Percentiles rank a stretch among this genome's conserved stretches.
phyloP scores from a whole-genome alignment of 2,329 filamentous ascomycete genomes.

The Xylaria sp. region DNA sequence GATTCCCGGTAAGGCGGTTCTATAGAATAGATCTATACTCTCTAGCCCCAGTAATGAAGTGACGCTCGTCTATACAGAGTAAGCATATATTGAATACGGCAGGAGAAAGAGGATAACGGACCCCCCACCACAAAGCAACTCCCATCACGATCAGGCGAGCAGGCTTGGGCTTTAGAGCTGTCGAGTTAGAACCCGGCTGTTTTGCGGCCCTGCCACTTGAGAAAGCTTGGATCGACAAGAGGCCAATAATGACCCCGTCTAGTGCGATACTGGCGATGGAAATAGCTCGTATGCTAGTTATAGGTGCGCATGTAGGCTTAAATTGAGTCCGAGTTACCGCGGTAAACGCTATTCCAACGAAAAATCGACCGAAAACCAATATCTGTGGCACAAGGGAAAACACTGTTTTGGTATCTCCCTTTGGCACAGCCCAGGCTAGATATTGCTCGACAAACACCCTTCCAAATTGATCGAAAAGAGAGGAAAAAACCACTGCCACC shows the following conservation, averaged over 20 bases:
- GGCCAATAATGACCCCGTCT: conserved; percentile 59
- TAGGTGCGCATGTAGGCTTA: conserved; percentile 63
- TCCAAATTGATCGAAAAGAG: conserved; percentile 67
- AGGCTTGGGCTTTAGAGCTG: conserved; percentile 52
- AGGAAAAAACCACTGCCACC: conserved; percentile 62
- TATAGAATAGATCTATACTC: conserved; percentile 56
- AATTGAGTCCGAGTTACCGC: conserved; percentile 66
- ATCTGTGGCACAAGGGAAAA: conserved; percentile 59
- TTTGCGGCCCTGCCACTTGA: conserved; percentile 53
- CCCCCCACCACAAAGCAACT: conserved; percentile 65
- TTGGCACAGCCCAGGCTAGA: conserved; percentile 62
- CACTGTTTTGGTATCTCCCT: conserved; percentile 51
- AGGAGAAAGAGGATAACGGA: conserved; percentile 51
- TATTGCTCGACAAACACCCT: conserved; percentile 66
- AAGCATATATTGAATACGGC: conserved; percentile 34
- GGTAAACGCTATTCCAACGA: conserved; percentile 65
- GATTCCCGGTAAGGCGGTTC: conserved; percentile 63
- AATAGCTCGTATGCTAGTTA: conserved; percentile 57
- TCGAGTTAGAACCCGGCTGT: conserved; percentile 39
- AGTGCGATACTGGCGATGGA: conserved; percentile 58
- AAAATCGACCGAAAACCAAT: conserved; percentile 60
- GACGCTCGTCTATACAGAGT: conserved; percentile 59
- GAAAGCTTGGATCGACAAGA: conserved; percentile 57
- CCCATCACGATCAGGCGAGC: conserved; percentile 57
- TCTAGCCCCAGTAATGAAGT: conserved; percentile 62